Percentiles rank a stretch among this genome's conserved stretches.
These are phyloP conservation scores for Rhodotorula sp. DNA, from an alignment of 1,284 basidiomycete genomes.

Conservation along the genomic window DNA sequence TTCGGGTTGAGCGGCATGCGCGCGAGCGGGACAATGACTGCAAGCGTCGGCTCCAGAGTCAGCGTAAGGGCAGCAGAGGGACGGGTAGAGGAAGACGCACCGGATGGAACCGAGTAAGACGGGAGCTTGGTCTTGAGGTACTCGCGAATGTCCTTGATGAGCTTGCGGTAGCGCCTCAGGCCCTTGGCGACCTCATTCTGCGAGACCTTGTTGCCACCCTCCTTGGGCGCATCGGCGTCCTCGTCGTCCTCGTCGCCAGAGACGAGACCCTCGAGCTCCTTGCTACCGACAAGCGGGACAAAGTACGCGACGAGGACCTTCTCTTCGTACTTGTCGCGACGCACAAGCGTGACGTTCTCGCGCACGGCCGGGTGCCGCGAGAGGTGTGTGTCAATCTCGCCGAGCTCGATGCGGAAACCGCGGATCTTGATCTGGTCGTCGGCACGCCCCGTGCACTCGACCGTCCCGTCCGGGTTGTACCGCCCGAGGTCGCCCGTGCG, in stretches of 20 bases:
- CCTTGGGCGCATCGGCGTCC: conserved; percentile 59
- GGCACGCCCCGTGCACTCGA: conserved; percentile 95
- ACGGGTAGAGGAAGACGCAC: conserved; percentile 56
- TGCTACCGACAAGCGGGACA: conserved; percentile 76
- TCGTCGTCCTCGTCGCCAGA: conserved; percentile 54
- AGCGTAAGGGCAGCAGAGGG: neutral
- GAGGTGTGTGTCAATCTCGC: conserved; percentile 96
- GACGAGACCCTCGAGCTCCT: conserved; percentile 69
- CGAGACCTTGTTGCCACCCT: conserved; percentile 51
- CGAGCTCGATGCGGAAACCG: conserved; percentile 97
- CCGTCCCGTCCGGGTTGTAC: conserved; percentile 87
- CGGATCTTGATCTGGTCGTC: conserved; percentile 99
- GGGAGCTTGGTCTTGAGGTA: conserved; percentile 97
- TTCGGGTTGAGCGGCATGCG: conserved; percentile 99
- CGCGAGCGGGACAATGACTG: conserved; percentile 89
- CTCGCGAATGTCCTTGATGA: conserved; percentile 93
- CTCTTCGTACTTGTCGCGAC: conserved; percentile 98
- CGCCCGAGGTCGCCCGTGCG: conserved; percentile 94
- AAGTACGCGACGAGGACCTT: conserved; percentile 99
- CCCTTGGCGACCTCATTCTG: conserved; percentile 64
- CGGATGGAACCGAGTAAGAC: conserved; percentile 83
- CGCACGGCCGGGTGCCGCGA: conserved; percentile 89
- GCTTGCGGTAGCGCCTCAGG: conserved; percentile 74
- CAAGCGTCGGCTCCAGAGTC: neutral
- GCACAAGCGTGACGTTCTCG: conserved; percentile 95